Conservation (phyloP, 345 rosid genomes). For the Citrus reticulata region DNA sequence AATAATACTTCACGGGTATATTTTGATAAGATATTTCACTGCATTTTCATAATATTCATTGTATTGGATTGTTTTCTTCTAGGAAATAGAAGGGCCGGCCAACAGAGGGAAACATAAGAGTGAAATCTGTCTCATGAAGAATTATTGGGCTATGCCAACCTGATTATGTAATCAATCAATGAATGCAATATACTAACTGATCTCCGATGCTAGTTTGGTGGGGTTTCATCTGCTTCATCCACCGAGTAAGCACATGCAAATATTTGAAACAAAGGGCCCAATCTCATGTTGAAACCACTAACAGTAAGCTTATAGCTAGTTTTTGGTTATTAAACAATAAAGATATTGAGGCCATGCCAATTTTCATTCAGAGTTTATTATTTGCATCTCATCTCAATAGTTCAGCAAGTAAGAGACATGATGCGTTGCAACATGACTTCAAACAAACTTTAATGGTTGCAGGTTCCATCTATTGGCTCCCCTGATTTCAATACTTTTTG, state of each 20-base stretch:
- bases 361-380: not conserved
- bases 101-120: not conserved
- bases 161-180: not conserved
- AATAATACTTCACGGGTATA: not conserved
- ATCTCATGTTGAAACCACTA: too few species aligned
- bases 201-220: slow-evolving; percentile 1
- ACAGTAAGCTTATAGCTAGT: not conserved
- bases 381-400: not conserved
- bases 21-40: not conserved
- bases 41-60: not conserved
- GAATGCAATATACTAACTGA: not conserved
- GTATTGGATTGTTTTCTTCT: not conserved
- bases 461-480: not conserved
- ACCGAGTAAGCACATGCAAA: not conserved
- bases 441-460: not conserved
- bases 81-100: not conserved
- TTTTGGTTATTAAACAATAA: too few species aligned
- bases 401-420: not conserved
- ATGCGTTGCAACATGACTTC: not conserved
- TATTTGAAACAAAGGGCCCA: not conserved
- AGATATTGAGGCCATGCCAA: not conserved
- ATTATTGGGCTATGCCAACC: not conserved
- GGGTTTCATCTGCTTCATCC: slow-evolving; percentile 6
- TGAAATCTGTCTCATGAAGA: not conserved
- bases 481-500: not conserved